Evolutionary conservation across 805 yeast species (phyloP).

Genomic region (Kodamaea leandrae): DNA sequence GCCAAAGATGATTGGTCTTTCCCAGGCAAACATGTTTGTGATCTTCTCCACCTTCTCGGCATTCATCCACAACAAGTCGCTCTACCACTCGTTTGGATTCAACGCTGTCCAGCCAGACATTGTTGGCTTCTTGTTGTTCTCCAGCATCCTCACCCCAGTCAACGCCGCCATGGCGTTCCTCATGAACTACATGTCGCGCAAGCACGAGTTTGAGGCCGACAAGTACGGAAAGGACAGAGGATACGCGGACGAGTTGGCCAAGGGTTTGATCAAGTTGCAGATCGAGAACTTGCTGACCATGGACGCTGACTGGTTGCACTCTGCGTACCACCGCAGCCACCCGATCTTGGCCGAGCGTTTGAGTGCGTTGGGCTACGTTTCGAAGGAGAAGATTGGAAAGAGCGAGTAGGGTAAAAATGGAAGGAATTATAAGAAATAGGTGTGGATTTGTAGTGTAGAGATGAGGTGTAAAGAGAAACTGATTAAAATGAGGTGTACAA

Average conservation of each 20-base stretch:
- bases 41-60: conserved; percentile 74
- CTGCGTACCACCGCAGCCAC: conserved; percentile 86
- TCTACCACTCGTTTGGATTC: conserved; percentile 80
- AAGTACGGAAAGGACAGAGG: conserved; percentile 76
- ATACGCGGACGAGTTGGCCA: conserved; percentile 62
- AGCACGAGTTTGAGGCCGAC: conserved; percentile 93
- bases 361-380: conserved; percentile 58
- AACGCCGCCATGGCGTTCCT: conserved; percentile 65
- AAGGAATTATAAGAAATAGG: background rate
- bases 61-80: conserved; percentile 74
- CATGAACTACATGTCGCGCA: conserved; percentile 72
- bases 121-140: conserved; percentile 78
- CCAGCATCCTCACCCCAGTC: conserved; percentile 74
- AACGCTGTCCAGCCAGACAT: conserved; percentile 60
- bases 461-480: no score
- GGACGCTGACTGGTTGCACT: conserved; percentile 86
- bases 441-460: no score
- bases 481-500: no score
- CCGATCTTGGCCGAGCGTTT: conserved; percentile 92
- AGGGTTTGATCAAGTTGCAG: conserved; percentile 71
- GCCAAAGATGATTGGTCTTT: conserved; percentile 64
- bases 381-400: conserved; percentile 36
- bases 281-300: conserved; percentile 81
- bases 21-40: conserved; percentile 61
- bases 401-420: background rate